phyloP scores from a whole-genome alignment of 352 stramenopile species.

The Phytophthora cryptogea region DNA sequence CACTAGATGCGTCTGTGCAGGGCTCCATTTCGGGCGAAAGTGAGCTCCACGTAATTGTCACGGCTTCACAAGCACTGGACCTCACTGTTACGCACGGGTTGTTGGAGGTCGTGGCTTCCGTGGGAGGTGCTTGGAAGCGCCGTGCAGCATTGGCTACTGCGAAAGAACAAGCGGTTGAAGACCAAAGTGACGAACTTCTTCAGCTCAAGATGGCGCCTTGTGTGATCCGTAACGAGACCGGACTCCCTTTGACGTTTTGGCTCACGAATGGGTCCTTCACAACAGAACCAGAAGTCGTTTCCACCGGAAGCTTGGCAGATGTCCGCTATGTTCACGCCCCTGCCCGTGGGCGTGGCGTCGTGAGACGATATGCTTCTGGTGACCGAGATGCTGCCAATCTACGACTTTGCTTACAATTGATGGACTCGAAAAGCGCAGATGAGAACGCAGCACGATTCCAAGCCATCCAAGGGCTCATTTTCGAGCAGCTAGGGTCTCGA shows the following conservation, averaged over 20 bases:
- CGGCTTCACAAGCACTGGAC: constrained; percentile 69
- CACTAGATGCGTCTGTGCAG: constrained; percentile 69
- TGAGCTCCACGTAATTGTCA: constrained; percentile 77
- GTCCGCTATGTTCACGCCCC: constrained; percentile 69
- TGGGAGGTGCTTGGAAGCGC: constrained; percentile 74
- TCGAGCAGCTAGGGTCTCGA: constrained; percentile 73
- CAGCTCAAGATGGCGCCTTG: constrained; percentile 64
- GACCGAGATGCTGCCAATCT: constrained; percentile 60
- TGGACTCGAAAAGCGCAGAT: constrained; percentile 35
- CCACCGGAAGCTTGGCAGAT: constrained; percentile 52
- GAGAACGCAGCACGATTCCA: constrained; percentile 42
- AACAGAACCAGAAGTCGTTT: constrained; percentile 41
- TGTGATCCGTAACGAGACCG: constrained; percentile 81
- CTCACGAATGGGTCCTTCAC: constrained; percentile 54
- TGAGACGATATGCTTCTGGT: constrained; percentile 68
- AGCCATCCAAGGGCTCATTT: constrained; percentile 80
- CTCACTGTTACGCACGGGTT: constrained; percentile 80
- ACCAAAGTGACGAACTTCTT: constrained; percentile 30
- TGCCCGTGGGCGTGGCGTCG: constrained; percentile 67
- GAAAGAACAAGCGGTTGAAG: constrained; percentile 13
- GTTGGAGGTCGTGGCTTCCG: constrained; percentile 76
- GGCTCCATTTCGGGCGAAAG: constrained; percentile 49
- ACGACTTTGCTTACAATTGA: constrained; percentile 65
- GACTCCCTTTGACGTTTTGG: constrained; percentile 71
- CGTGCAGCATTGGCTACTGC: constrained; percentile 13